Evolutionary conservation across 495 filamentous ascomycete species (phyloP), one percentile per base, ranked within the genome.

Genomic region (Tuber calosporum): DNA sequence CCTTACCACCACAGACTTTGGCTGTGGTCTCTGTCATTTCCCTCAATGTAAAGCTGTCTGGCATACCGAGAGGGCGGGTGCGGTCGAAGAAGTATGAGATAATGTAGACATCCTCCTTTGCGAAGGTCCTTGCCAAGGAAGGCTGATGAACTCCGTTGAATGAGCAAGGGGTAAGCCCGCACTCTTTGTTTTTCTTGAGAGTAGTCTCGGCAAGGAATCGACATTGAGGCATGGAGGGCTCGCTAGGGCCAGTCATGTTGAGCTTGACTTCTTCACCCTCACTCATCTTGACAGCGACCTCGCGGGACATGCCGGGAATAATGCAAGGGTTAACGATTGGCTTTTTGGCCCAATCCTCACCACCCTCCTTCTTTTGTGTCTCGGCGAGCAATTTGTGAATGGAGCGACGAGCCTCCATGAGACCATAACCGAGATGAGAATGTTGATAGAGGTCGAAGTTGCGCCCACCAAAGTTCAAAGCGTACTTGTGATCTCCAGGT

Each of bases 1-100:
- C 78, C 82, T 91, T 87, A 41, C 95, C 96, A 58, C 86, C 87
- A 81, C 95, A 99, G 17, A 99, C 95, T 26, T 90, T 90, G 48
- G 88, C 84, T 2, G 96, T 89, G 42, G 97, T 88, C 70, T 96
- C 90, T 75, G 91, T 87, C 74, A 99, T 86, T 83, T 99, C 96
- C 43, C 88, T 86, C 40, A 99, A 83, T 11, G 93, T 96, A 83
- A 97, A 99, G 11, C 90, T 91, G 75, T 97, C 92, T 3, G 96
- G 95, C 93, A 99, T 97, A 76, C 95, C 95, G 45, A 99, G 87
- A 66, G 92, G 91, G 75, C 90, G 86, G 41, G 92, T 93, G 80
- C 95, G 94, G 85, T 99, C 95, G 84, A 89, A 96, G 85, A 99
- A 99, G 85, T 94, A 99, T 48, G 92, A 96, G 84, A 99, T 94